Base-by-base conservation (phyloP, 1,284 basidiomycete genomes). In the Leccinum cinnamomeum region DNA sequence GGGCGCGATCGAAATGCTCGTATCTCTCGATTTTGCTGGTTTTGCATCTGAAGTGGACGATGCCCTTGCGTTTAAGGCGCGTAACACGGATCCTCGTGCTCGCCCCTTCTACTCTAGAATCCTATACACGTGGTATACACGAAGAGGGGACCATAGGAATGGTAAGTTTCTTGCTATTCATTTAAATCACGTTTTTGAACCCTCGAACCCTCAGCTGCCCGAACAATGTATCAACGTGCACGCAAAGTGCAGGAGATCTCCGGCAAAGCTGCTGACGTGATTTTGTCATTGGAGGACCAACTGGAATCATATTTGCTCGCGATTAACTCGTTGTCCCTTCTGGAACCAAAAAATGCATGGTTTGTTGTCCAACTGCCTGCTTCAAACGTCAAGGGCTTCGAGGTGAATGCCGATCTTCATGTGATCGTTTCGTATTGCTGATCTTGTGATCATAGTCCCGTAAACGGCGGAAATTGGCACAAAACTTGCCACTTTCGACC, bases 151-250 rank as follows among this genome's bases (percentile, higher is more conserved):
- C 73, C 95, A 95, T 78, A 85, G 92, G 58, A 93, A 87, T 71
- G 95, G 94, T 94, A 71, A 75, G 85, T 78, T 58, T 65, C 28
- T 57, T 57, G 23, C 39, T 48, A 62, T 33, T 62, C 58, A 60
- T 61, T 54, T 50, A 48, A 59, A 57, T 57, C 61, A 62, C 39
- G 20, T 62, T 67, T 66, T 60, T 65, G 63, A 68, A 67, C 67
- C 62, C 68, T 63, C 62, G 67, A 65, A 63, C 63, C 65, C 62
- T 58, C 70, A 96, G 95, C 95, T 59, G 92, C 92, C 11, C 83
- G 91, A 60, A 89, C 89, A 23, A 98, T 99, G 96, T 98, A 97
- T 76, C 92, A 95, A 70, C 90, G 95, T 64, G 95, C 92, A 16
- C 84, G 90, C 62, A 90, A 93, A 68, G 78, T 98, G 8, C 86